Conservation (phyloP, 768 basidiomycete species). For the Tricholoma saponaceum region DNA sequence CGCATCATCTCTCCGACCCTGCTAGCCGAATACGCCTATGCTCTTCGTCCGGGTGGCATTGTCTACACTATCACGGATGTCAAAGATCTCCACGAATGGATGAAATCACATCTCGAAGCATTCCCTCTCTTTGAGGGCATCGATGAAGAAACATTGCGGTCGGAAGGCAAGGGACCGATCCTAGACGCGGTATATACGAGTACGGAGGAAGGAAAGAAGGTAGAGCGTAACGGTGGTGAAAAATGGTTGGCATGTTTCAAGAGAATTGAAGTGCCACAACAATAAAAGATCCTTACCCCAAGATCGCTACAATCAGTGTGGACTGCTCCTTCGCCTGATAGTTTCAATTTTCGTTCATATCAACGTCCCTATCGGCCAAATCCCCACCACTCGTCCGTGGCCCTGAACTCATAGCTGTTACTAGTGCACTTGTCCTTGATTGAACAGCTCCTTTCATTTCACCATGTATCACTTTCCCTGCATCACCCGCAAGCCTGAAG, state of each 20-base stretch:
- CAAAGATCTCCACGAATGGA: slow-evolving; percentile 91
- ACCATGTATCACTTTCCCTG: slow-evolving; percentile 67
- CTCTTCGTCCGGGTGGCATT: slow-evolving; percentile 88
- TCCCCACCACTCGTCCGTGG: slow-evolving; percentile 27
- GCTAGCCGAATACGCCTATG: slow-evolving; percentile 95
- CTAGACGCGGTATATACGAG: slow-evolving; percentile 78
- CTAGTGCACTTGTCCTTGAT: slow-evolving; percentile 56
- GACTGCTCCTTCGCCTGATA: too few relatives aligned
- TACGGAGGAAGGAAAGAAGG: slow-evolving; percentile 98
- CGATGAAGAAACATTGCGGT: slow-evolving; percentile 70
- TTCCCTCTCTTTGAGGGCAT: slow-evolving; percentile 87
- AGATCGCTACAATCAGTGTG: background rate
- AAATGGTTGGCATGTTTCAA: slow-evolving; percentile 94
- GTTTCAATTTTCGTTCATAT: slow-evolving; percentile 31
- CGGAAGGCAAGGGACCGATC: slow-evolving; percentile 69
- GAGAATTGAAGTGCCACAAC: slow-evolving; percentile 43
- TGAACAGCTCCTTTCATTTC: slow-evolving; percentile 81
- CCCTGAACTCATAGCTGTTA: slow-evolving; percentile 55
- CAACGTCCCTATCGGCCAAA: slow-evolving; percentile 26
- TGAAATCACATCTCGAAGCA: slow-evolving; percentile 80
- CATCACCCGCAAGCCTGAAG: slow-evolving; percentile 73
- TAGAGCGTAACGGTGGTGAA: slow-evolving; percentile 83
- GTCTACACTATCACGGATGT: slow-evolving; percentile 99
- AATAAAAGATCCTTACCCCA: slow-evolving; percentile 15
- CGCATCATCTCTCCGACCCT: slow-evolving; percentile 98